phyloP scores from a whole-genome alignment of 75 land plant species.

The Pseudotsuga menziesii region DNA sequence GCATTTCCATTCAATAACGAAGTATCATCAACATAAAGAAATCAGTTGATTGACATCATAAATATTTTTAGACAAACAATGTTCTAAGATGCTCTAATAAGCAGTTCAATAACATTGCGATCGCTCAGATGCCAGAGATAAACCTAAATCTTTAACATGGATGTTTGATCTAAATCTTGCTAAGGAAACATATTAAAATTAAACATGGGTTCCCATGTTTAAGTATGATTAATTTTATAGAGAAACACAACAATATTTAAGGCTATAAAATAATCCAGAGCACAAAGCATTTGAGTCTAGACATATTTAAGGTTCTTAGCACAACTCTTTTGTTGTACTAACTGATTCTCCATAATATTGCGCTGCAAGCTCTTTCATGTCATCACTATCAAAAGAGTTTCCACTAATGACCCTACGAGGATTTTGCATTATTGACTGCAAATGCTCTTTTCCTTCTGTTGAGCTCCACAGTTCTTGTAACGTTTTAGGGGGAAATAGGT shows the following conservation, averaged over 20 bases:
- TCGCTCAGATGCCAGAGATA: not conserved
- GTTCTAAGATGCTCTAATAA: not conserved
- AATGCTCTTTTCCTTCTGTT: not conserved
- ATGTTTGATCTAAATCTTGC: not conserved
- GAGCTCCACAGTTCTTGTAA: constrained; percentile 10
- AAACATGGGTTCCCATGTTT: not conserved
- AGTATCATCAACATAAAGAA: not conserved
- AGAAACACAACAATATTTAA: not conserved
- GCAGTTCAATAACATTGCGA: not conserved
- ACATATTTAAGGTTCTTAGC: not conserved
- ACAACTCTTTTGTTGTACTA: not conserved
- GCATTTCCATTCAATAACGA: too few relatives aligned
- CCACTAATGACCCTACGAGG: not conserved
- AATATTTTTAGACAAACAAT: not conserved
- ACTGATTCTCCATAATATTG: constrained; percentile 3
- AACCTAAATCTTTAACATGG: not conserved
- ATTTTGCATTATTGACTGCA: not conserved
- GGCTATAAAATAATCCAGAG: not conserved
- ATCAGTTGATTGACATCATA: not conserved
- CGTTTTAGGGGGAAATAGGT: constrained; percentile 1
- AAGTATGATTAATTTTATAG: not conserved
- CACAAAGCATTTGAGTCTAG: not conserved
- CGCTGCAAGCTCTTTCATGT: not conserved
- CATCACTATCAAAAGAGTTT: not conserved
- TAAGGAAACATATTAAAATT: not conserved